A percentile compares a stretch with the other conserved stretches of the same genome.
Evolutionary conservation across 495 filamentous ascomycete genomes (phyloP).

Genomic region (Rusavskia elegans): DNA sequence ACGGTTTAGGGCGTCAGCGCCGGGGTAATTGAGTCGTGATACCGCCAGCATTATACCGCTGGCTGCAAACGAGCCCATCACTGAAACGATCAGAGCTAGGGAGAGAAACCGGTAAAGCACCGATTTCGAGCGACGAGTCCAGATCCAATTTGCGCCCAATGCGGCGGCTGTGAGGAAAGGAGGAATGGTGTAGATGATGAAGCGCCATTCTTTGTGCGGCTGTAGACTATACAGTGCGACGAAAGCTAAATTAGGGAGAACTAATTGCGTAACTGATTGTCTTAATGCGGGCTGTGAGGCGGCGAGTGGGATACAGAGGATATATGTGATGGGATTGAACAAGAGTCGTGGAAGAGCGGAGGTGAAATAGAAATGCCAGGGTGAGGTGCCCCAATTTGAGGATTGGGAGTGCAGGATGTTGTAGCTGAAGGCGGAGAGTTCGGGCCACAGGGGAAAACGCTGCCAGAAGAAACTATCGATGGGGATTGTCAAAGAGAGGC

Average conservation of each 20-base stretch:
- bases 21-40: constrained; percentile 78
- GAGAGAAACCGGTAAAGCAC: constrained; percentile 39
- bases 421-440: constrained; percentile 77
- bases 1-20: constrained; percentile 48
- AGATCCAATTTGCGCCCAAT: constrained; percentile 57
- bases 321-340: constrained; percentile 53
- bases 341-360: constrained; percentile 71
- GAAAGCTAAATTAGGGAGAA: constrained; percentile 55
- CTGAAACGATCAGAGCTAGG: constrained; percentile 36
- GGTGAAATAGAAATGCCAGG: constrained; percentile 74
- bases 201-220: constrained; percentile 93
- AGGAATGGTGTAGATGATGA: constrained; percentile 81
- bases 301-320: constrained; percentile 49
- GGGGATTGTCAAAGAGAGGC: constrained; percentile 48
- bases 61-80: constrained; percentile 38
- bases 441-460: constrained; percentile 64
- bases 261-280: constrained; percentile 30
- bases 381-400: constrained; percentile 73
- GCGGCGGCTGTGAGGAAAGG: constrained; percentile 64
- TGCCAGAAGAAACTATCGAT: constrained; percentile 94
- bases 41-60: constrained; percentile 51
- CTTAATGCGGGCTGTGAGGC: constrained; percentile 36
- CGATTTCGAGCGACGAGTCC: constrained; percentile 46
- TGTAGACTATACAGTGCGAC: constrained; percentile 65
- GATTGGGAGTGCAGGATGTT: constrained; percentile 60